A percentile compares a stretch with the other conserved stretches of the same genome.
Conservation (phyloP, 1,284 basidiomycete genomes). For the Cutaneotrichosporon dermatis region DNA sequence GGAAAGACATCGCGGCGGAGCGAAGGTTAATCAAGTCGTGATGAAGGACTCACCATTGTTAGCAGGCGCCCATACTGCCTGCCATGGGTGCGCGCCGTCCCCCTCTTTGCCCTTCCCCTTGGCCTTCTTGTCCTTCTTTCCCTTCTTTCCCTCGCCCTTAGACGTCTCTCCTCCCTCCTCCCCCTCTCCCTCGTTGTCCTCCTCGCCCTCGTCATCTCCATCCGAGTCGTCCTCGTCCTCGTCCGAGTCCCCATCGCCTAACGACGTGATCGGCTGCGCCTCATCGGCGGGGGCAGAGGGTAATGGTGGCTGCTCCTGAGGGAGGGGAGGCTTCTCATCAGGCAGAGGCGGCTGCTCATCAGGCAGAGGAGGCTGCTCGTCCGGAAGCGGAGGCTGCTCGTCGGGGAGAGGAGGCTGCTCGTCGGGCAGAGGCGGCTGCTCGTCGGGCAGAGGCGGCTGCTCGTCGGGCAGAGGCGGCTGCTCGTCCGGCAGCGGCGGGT, state of each 20-base stretch:
- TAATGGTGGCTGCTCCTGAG: constrained; percentile 5
- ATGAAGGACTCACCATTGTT: constrained; percentile 60
- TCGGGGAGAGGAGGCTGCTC: neutral
- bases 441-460: constrained; percentile 2
- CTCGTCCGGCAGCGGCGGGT: constrained; percentile 4
- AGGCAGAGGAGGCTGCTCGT: constrained; percentile 5
- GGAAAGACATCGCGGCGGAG: neutral
- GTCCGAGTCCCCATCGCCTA: constrained; percentile 17
- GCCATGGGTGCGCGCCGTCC: constrained; percentile 55
- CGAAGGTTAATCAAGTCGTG: no score
- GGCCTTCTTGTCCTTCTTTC: neutral
- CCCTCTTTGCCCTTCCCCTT: constrained; percentile 22
- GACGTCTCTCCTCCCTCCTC: constrained; percentile 11
- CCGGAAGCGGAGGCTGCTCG: constrained; percentile 5
- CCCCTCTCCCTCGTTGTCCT: constrained; percentile 9
- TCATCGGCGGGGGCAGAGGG: constrained; percentile 7
- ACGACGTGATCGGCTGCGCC: constrained; percentile 24
- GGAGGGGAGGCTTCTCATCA: neutral
- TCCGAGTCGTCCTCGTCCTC: constrained; percentile 11
- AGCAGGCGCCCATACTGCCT: constrained; percentile 75
- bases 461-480: neutral
- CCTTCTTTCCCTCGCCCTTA: constrained; percentile 9
- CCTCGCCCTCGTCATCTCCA: constrained; percentile 10
- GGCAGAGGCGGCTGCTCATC: neutral
- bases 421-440: constrained; percentile 5